These are phyloP conservation scores for Helicostylum pulchrum DNA, from an alignment of 192 early-diverging fungal species.

Conservation along the genomic window DNA sequence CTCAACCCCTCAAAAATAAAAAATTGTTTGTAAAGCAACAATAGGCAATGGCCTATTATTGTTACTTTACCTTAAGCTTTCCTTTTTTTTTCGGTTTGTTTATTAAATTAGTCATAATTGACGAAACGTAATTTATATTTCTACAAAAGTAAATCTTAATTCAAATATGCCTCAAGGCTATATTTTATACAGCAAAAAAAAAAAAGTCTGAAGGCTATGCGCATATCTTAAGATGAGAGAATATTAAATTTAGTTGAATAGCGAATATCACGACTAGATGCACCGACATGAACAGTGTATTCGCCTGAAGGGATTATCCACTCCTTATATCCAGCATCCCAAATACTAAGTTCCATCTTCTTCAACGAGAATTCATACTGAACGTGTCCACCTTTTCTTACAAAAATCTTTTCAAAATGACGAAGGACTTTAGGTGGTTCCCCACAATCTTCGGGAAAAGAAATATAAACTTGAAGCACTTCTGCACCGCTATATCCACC, in stretches of 20 bases:
- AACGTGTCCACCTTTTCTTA: slow-evolving; percentile 1
- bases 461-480: slow-evolving; percentile 41
- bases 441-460: slow-evolving; percentile 37
- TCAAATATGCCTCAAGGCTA: too few relatives aligned
- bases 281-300: slow-evolving; percentile 52
- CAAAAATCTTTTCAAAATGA: slow-evolving; percentile 30
- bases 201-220: too few relatives aligned
- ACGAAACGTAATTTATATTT: too few relatives aligned
- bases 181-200: too few relatives aligned
- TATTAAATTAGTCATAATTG: neutral
- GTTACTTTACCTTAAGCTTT: too few relatives aligned
- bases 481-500: slow-evolving; percentile 32
- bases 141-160: too few relatives aligned
- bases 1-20: too few relatives aligned
- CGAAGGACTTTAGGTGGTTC: slow-evolving; percentile 41
- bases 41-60: too few relatives aligned
- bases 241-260: slow-evolving; percentile 10
- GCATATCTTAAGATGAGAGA: too few relatives aligned
- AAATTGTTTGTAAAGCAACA: too few relatives aligned
- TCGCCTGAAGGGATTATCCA: slow-evolving; percentile 49
- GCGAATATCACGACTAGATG: slow-evolving; percentile 49
- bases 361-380: slow-evolving; percentile 40
- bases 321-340: slow-evolving; percentile 26
- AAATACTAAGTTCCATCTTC: slow-evolving; percentile 48
- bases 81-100: too few relatives aligned